These are phyloP conservation scores for Lactarius vividus DNA, from an alignment of 768 basidiomycete species.

Conservation along the genomic window DNA sequence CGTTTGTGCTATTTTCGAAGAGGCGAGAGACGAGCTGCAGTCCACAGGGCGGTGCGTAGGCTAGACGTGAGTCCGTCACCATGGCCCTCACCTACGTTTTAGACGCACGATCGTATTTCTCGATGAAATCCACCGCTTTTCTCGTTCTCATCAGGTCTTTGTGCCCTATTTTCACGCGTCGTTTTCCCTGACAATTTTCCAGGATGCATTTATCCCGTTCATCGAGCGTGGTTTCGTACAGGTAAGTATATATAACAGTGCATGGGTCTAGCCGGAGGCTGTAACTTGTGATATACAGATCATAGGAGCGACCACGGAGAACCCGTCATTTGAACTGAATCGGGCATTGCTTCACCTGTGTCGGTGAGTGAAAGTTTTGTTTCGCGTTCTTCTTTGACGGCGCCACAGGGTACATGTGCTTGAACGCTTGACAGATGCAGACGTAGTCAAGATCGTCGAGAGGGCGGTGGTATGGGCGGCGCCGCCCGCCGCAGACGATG, in stretches of 20 bases:
- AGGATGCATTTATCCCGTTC: constrained; percentile 81
- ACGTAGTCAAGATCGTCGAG: constrained; percentile 56
- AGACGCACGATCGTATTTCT: constrained; percentile 76
- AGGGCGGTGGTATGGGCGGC: constrained; percentile 46
- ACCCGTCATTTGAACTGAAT: constrained; percentile 81
- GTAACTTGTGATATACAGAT: constrained; percentile 39
- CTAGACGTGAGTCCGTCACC: neutral
- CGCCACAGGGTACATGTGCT: constrained; percentile 70
- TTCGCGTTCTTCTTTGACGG: neutral
- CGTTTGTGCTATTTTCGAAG: constrained; percentile 69
- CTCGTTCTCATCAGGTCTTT: constrained; percentile 61
- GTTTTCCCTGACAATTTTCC: constrained; percentile 26
- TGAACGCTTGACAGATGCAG: constrained; percentile 60
- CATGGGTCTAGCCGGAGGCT: neutral
- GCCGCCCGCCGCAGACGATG: neutral
- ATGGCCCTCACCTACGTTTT: constrained; percentile 2
- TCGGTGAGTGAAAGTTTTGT: constrained; percentile 45
- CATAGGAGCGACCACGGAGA: constrained; percentile 86
- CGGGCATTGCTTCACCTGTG: constrained; percentile 72
- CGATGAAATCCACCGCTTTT: constrained; percentile 84
- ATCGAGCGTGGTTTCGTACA: constrained; percentile 77
- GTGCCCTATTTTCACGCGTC: neutral
- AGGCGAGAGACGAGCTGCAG: constrained; percentile 63
- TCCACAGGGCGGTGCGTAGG: constrained; percentile 57
- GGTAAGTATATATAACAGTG: constrained; percentile 34